Percentiles rank a stretch among this genome's conserved stretches.
phyloP scores from a whole-genome alignment of 228 moss, liverwort and hornwort genomes.

The Sphagnum fallax region DNA sequence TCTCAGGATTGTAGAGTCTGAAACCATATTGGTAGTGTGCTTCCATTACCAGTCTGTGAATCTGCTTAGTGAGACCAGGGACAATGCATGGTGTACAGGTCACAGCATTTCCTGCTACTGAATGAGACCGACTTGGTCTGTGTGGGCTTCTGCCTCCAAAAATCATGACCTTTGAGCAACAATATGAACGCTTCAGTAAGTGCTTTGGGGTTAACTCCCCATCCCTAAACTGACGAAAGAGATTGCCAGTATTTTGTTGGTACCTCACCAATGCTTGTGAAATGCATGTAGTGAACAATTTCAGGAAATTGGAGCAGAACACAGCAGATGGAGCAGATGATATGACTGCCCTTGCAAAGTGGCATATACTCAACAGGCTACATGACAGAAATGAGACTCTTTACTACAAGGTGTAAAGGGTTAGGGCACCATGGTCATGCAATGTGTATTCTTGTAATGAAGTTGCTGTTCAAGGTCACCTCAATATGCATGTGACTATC shows the following conservation, averaged over 20 bases:
- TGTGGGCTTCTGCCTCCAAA: slow-evolving; percentile 87
- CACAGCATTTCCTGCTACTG: slow-evolving; percentile 73
- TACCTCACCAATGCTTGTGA: too few relatives aligned
- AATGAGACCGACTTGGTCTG: slow-evolving; percentile 86
- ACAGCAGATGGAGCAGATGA: slow-evolving; percentile 82
- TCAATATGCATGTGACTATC: too few relatives aligned
- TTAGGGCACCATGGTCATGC: too few relatives aligned
- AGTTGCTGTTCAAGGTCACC: too few relatives aligned
- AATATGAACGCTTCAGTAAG: slow-evolving; percentile 87
- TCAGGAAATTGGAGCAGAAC: slow-evolving; percentile 76
- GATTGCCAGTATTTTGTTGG: too few relatives aligned
- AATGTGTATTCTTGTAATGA: too few relatives aligned
- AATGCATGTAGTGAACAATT: slow-evolving; percentile 60
- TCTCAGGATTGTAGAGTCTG: too few relatives aligned
- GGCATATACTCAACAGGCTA: slow-evolving; percentile 93
- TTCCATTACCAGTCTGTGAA: too few relatives aligned
- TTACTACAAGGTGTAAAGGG: slow-evolving; percentile 57
- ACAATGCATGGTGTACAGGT: slow-evolving; percentile 26
- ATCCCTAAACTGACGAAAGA: too few relatives aligned
- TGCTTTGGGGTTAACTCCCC: too few relatives aligned
- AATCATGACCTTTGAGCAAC: slow-evolving; percentile 81
- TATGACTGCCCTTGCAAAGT: slow-evolving; percentile 83
- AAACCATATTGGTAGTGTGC: too few relatives aligned
- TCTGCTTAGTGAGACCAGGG: too few relatives aligned
- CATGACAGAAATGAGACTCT: slow-evolving; percentile 98